Base-by-base conservation (phyloP, 805 yeast species). In the Jamesozyma spencerorum region DNA sequence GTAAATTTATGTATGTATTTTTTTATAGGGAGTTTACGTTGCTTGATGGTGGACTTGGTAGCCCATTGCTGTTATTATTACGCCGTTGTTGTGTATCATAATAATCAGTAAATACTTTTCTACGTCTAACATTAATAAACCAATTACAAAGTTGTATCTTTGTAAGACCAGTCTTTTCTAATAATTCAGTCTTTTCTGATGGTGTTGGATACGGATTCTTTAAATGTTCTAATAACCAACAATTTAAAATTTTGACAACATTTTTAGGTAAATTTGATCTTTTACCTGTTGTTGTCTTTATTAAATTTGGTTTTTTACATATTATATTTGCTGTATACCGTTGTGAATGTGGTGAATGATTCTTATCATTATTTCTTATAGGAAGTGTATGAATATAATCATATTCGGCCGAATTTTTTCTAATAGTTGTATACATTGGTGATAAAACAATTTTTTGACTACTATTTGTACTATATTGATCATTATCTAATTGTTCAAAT, bases 121-220 rank as follows among this genome's bases (percentile, higher is more conserved):
- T 68, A 53, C 94, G 70, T 51, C 95, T 73, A 15, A 90, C 94
- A 57, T 85, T 85, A 54, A 85, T 85, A 53, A 85, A 85, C 95
- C 95, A 85, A 56, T 85, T 85, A 48, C 83, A 73, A 45, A 85
- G 70, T 60, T 85, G 95, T 45, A 82, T 85, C 60, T 81, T 77
- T 47, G 85, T 81, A 55, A 85, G 69, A 0, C 92, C 90, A 0
- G 95, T 85, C 55, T 72, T 70, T 49, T 70, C 67, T 70, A 82
- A 73, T 41, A 85, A 67, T 52, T 75, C 76, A 46, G 74, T 70
- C 64, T 85, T 85, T 52, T 85, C 94, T 36, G 76, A 74, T 40
- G 82, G 82, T 39, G 84, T 81, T 2, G 95, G 95, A 58, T 85
- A 85, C 12, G 95, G 95, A 53, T 84, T 83, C 45, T 79, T 76